Percentiles rank a stretch among this genome's conserved stretches.
These are phyloP conservation scores for Pseudocercospora fijiensis DNA, from an alignment of 2,329 filamentous ascomycete species.

Conservation along the genomic window DNA sequence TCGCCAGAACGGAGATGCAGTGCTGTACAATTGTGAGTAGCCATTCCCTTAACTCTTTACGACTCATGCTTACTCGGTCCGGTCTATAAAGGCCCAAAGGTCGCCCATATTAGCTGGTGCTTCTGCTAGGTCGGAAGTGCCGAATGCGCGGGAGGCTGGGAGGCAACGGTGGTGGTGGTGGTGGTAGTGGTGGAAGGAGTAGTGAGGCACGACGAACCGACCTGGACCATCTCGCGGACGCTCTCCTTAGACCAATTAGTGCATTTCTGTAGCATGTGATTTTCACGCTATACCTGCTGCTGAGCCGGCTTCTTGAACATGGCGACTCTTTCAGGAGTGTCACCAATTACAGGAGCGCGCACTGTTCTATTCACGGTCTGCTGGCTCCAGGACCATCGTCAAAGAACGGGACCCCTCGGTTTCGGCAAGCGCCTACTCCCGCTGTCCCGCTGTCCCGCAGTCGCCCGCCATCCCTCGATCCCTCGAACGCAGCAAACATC, in stretches of 20 bases:
- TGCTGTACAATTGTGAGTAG: constrained; percentile 52
- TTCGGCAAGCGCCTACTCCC: not conserved
- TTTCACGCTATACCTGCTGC: constrained; percentile 40
- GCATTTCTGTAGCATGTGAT: not conserved
- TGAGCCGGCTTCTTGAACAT: constrained; percentile 48
- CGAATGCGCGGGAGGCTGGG: not conserved
- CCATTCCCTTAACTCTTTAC: not conserved
- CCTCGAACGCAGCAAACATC: constrained; percentile 8
- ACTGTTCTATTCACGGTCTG: not conserved
- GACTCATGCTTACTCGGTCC: constrained; percentile 7
- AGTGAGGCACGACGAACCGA: constrained; percentile 68
- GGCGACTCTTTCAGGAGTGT: constrained; percentile 6
- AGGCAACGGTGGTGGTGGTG: constrained; percentile 17
- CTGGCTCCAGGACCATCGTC: too few species aligned
- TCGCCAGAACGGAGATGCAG: constrained; percentile 82
- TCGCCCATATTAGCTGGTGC: constrained; percentile 41
- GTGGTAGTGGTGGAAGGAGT: constrained; percentile 25
- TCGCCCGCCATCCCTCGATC: too few species aligned
- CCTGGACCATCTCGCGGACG: constrained; percentile 86
- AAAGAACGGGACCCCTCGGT: not conserved
- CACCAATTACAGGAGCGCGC: not conserved
- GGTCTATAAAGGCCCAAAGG: constrained; percentile 36
- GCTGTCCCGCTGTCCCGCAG: not conserved
- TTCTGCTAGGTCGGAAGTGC: not conserved
- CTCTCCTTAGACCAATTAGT: constrained; percentile 49